Percentiles rank a stretch among this genome's conserved stretches.
These are phyloP conservation scores for Hsuehochloa calcarea DNA, from an alignment of 176 grass and related monocot genomes.

Conservation along the genomic window DNA sequence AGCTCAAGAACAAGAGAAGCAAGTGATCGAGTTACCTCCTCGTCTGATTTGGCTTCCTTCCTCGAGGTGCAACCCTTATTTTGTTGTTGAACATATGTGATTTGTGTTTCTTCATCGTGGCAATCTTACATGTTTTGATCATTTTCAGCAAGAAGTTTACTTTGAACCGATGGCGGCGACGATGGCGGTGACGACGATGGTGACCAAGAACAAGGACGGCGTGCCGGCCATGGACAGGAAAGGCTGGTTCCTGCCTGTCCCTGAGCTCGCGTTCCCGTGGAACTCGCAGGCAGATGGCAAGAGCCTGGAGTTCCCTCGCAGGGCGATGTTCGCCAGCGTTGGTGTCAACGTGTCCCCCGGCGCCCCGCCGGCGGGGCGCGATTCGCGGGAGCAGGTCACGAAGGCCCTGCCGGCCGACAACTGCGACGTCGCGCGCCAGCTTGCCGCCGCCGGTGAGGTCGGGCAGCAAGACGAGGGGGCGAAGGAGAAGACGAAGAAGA, in stretches of 20 bases:
- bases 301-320: slow-evolving; percentile 31
- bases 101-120: too few relatives aligned
- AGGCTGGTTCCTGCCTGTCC: slow-evolving; percentile 31
- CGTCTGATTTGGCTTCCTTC: neutral
- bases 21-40: neutral
- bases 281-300: slow-evolving; percentile 6
- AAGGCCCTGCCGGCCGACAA: slow-evolving; percentile 22
- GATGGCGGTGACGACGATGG: slow-evolving; percentile 44
- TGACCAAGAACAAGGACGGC: slow-evolving; percentile 41
- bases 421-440: slow-evolving; percentile 24
- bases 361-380: neutral
- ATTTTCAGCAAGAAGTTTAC: neutral
- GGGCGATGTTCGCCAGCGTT: slow-evolving; percentile 57
- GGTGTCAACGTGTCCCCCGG: slow-evolving; percentile 32
- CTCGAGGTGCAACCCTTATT: neutral
- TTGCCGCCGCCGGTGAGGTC: slow-evolving; percentile 8
- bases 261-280: slow-evolving; percentile 40
- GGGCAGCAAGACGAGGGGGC: neutral
- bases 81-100: neutral
- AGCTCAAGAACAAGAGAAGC: neutral
- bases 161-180: slow-evolving; percentile 23
- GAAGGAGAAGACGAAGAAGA: neutral
- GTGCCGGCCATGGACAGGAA: slow-evolving; percentile 35
- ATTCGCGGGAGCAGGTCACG: slow-evolving; percentile 9
- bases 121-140: too few relatives aligned